Evolutionary conservation across 306 rosid genomes (phyloP), one percentile per base, ranked within the genome.

Genomic region (Corylus avellana): DNA sequence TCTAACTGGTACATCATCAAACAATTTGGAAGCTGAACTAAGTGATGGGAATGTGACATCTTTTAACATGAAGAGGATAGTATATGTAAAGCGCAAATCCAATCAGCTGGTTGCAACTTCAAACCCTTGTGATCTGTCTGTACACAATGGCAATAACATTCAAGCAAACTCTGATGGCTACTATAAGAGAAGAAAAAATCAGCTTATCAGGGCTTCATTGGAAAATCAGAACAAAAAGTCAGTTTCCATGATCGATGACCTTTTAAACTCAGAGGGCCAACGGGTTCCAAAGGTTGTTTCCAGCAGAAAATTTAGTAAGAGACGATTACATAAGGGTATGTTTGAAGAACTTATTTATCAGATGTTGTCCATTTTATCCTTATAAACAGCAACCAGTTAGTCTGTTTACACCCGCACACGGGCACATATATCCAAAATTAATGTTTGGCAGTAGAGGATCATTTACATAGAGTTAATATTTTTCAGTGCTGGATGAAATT

Each of bases 21-120:
- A 82, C 62, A 77, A 78, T 37, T 86, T 73, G 77, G 94, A 89
- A 48, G 64, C 77, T 73, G 92, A 89, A 77, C 78, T 72, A 42
- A 85, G 79, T 51, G 85, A 84, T 75, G 87, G 78, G 35, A 80
- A 81, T 78, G 48, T 61, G 84, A 80, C 72, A 25, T 82, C 89
- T 80, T 75, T 79, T 72, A 86, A 84, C 77, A 72, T 82, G 70
- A 87, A 89, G 87, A 83, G 74, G 84, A 87, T 93, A 49, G 90
- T 87, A 12, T 91, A 92, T 83, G 87, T 88, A 80, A 95, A 93
- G 87, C 90, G 87, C 78, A 91, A 91, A 84, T 89, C 92, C 83
- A 93, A 93, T 87, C 98, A 90, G 74, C 79, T 95, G 93, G 94
- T 95, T 79, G 97, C 98, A 67, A 77, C 93, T 69, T 86, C 98